These are phyloP conservation scores for Forsythia viridissima DNA, from an alignment of 257 asterid genomes.

Conservation along the genomic window DNA sequence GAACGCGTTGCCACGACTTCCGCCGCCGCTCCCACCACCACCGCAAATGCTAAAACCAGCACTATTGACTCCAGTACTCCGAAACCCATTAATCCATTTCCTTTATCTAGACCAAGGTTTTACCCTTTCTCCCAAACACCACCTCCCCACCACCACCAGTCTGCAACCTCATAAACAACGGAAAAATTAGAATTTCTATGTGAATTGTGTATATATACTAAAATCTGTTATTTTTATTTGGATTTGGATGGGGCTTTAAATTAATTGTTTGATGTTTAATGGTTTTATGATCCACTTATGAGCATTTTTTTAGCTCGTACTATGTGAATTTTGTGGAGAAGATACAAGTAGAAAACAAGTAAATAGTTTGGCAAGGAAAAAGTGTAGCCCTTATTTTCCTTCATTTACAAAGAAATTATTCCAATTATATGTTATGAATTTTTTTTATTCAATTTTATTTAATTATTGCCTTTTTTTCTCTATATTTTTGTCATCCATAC, in stretches of 20 bases:
- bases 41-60: background rate
- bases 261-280: slow-evolving; percentile 16
- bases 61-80: slow-evolving; percentile 25
- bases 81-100: slow-evolving; percentile 39
- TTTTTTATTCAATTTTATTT: background rate
- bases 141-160: slow-evolving; percentile 42
- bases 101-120: slow-evolving; percentile 52
- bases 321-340: slow-evolving; percentile 36
- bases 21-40: slow-evolving; percentile 10
- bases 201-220: slow-evolving; percentile 31
- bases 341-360: slow-evolving; percentile 10
- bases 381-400: background rate
- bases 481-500: background rate
- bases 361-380: background rate
- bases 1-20: slow-evolving; percentile 65
- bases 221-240: slow-evolving; percentile 3
- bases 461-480: background rate
- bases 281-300: slow-evolving; percentile 21
- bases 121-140: slow-evolving; percentile 49
- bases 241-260: slow-evolving; percentile 21
- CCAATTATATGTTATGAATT: background rate
- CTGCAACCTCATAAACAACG: slow-evolving; percentile 41
- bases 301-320: slow-evolving; percentile 42
- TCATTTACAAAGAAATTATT: background rate
- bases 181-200: background rate